A percentile compares a stretch with the other conserved stretches of the same genome.
These are phyloP conservation scores for Zymoseptoria crescenta DNA, from an alignment of 2,329 filamentous ascomycete genomes.

Conservation along the genomic window DNA sequence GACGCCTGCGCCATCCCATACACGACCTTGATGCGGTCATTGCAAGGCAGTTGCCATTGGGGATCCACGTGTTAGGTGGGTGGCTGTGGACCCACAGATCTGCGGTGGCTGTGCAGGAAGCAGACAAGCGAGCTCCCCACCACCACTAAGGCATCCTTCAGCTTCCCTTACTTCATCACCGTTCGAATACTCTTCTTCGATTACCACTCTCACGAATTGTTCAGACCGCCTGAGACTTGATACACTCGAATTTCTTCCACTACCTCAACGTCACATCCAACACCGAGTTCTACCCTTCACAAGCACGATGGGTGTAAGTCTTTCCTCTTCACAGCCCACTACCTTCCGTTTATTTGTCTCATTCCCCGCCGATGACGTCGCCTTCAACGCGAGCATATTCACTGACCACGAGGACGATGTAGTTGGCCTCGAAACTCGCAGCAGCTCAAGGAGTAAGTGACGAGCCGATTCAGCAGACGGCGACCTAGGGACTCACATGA, in stretches of 20 bases:
- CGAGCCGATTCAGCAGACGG: not conserved
- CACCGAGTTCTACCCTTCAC: not conserved
- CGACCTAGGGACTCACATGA: not conserved
- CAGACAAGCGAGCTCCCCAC: not conserved
- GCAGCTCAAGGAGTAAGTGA: slow-evolving; percentile 27
- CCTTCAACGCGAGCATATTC: not conserved
- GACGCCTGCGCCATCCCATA: too few relatives aligned
- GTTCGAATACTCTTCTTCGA: not conserved
- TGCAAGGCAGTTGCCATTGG: not conserved
- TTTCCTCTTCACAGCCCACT: not conserved
- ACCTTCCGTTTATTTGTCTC: not conserved
- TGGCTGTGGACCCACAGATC: not conserved
- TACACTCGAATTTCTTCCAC: not conserved
- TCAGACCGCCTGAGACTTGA: not conserved
- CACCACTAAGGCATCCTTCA: not conserved
- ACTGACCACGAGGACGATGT: slow-evolving; percentile 1
- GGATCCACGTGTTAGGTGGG: not conserved
- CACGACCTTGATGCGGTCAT: not conserved
- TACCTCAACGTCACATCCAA: not conserved
- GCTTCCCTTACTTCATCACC: not conserved
- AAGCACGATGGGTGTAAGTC: not conserved
- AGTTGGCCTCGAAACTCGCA: slow-evolving; percentile 43
- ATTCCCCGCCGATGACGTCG: not conserved
- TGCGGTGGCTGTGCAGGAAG: not conserved
- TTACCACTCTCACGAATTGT: not conserved